These are phyloP conservation scores for Aureobasidium lini DNA, from an alignment of 2,329 filamentous ascomycete genomes.

Conservation along the genomic window DNA sequence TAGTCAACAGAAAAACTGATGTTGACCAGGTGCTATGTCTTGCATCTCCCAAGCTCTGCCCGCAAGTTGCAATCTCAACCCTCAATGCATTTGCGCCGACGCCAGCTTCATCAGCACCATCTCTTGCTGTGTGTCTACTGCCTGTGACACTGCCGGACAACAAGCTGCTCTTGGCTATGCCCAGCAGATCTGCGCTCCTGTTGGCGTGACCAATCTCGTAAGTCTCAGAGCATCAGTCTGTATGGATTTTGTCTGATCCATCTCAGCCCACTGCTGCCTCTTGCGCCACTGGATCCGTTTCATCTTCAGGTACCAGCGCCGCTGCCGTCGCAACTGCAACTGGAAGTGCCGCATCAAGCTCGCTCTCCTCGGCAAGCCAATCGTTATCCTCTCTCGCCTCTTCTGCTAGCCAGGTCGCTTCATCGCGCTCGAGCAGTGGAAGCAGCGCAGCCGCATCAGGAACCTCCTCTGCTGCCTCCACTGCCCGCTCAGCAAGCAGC, in stretches of 20 bases:
- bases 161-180: constrained; percentile 3
- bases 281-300: background rate
- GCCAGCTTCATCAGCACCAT: constrained; percentile 11
- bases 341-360: background rate
- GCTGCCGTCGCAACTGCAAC: background rate
- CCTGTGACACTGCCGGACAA: constrained; percentile 1
- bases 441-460: background rate
- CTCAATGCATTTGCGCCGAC: constrained; percentile 7
- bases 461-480: background rate
- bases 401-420: background rate
- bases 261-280: background rate
- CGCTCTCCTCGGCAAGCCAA: background rate
- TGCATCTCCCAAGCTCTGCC: constrained; percentile 3
- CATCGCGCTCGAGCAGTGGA: background rate
- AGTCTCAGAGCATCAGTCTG: background rate
- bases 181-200: constrained; percentile 5
- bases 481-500: background rate
- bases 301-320: background rate
- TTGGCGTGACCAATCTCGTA: constrained; percentile 10
- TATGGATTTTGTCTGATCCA: background rate
- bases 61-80: constrained; percentile 3
- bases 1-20: background rate
- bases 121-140: constrained; percentile 11
- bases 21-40: background rate
- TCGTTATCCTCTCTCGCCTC: background rate